Conservation (phyloP, 345 rosid genomes). For the Camelina sativa region DNA sequence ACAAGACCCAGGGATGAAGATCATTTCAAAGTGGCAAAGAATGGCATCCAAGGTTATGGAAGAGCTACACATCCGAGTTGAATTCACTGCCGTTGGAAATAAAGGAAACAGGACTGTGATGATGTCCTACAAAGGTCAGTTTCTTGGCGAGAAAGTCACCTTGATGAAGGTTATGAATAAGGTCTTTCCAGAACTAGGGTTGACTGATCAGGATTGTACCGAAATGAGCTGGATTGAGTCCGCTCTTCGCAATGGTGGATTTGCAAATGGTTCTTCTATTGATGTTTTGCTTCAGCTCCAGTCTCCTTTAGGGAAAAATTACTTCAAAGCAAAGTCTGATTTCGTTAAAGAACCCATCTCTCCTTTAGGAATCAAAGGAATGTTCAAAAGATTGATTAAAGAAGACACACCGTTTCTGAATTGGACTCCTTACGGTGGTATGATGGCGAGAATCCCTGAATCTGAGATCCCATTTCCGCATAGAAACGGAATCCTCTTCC, state of each 20-base stretch:
- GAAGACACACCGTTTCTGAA: conserved; percentile 51
- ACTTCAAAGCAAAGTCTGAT: conserved; percentile 62
- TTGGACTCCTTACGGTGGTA: conserved; percentile 73
- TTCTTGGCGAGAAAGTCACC: conserved; percentile 50
- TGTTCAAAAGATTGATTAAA: conserved; percentile 50
- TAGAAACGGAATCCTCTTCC: conserved; percentile 53
- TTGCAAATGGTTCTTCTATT: conserved; percentile 26
- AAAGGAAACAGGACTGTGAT: conserved; percentile 43
- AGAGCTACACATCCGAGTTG: conserved; percentile 54
- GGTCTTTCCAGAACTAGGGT: conserved; percentile 63
- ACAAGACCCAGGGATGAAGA: conserved; percentile 42
- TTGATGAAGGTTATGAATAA: conserved; percentile 50
- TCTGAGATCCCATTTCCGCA: conserved; percentile 65
- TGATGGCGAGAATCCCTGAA: conserved; percentile 56
- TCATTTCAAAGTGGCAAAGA: conserved; percentile 55
- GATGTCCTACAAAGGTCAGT: conserved; percentile 46
- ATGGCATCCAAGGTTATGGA: conserved; percentile 52
- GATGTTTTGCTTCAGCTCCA: conserved; percentile 53
- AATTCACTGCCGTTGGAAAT: conserved; percentile 28
- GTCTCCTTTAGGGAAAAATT: conserved; percentile 45
- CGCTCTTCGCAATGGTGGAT: conserved; percentile 48
- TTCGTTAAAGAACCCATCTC: conserved; percentile 49
- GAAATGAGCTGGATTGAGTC: conserved; percentile 70
- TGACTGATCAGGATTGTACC: conserved; percentile 49
- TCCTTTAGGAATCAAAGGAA: conserved; percentile 45